Conservation (phyloP, 495 filamentous ascomycete species). For the Hypoxylon trugodes region DNA sequence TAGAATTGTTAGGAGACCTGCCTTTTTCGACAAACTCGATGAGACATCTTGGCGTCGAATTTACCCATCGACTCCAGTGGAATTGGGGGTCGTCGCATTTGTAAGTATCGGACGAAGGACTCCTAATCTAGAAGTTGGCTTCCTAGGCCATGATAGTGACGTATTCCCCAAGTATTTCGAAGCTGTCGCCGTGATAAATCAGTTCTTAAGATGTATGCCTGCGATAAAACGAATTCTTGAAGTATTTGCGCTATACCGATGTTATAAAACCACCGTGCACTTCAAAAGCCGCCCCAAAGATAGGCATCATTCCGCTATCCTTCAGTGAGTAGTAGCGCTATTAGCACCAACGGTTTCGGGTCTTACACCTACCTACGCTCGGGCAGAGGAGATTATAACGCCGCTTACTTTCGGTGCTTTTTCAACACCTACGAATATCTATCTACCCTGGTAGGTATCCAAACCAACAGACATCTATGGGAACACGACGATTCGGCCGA, state of each 20-base stretch:
- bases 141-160: slow-evolving; percentile 10
- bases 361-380: too few species aligned
- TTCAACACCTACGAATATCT: too few species aligned
- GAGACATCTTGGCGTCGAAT: slow-evolving; percentile 24
- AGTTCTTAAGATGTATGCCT: too few species aligned
- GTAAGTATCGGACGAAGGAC: background rate
- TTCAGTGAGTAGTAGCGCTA: too few species aligned
- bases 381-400: too few species aligned
- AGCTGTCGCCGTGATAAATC: slow-evolving; percentile 3
- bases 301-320: too few species aligned
- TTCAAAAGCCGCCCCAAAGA: too few species aligned
- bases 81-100: background rate
- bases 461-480: slow-evolving; percentile 8
- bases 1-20: slow-evolving; percentile 18
- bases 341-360: too few species aligned
- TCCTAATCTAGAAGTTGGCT: slow-evolving; percentile 28
- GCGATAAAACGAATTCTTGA: too few species aligned
- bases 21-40: slow-evolving; percentile 16
- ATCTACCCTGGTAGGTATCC: background rate
- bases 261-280: too few species aligned
- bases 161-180: slow-evolving; percentile 10
- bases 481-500: background rate
- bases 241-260: too few species aligned
- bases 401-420: too few species aligned
- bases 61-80: slow-evolving; percentile 14